Base-by-base conservation (phyloP, 2,329 filamentous ascomycete species). In the Fusarium chuoi region DNA sequence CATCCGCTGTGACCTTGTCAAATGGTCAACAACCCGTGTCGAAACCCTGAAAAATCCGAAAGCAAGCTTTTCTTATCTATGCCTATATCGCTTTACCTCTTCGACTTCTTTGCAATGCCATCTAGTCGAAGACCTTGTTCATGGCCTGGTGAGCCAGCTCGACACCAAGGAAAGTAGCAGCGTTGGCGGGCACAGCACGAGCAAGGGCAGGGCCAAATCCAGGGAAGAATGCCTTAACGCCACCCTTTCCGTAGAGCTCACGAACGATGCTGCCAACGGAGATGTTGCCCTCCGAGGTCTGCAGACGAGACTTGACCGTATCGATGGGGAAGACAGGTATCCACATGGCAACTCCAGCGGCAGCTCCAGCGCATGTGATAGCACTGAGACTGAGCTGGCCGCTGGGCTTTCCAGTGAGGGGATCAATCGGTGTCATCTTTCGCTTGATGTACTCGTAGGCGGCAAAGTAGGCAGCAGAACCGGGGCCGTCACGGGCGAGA, bases 311-410 rank as follows among this genome's bases (percentile, higher is more conserved):
- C 90, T 99, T 99, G 85, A 99, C 92, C 0, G 96, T 99, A 81
- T 99, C 96, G 74, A 99, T 89, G 28, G 96, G 96, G 89, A 99
- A 99, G 46, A 99, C 95, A 61, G 96, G 95, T 76, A 98, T 96
- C 96, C 96, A 99, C 96, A 99, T 99, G 72, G 96, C 96, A 33
- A 99, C 90, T 80, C 96, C 96, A 1, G 96, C 96, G 8, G 92
- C 93, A 72, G 94, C 96, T 78, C 96, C 96, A 5, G 96, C 96
- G 35, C 90, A 89, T 78, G 95, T 94, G 65, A 99, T 89, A 17
- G 96, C 96, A 5, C 90, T 85, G 72, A 99, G 86, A 78, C 93
- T 96, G 65, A 98, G 85, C 77, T 96, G 87, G 46, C 95, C 95
- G 9, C 87, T 89, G 5, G 93, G 89, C 79, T 92, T 91, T 30